phyloP scores from a whole-genome alignment of 208 protist genomes.

The Zelonia costaricensis region DNA sequence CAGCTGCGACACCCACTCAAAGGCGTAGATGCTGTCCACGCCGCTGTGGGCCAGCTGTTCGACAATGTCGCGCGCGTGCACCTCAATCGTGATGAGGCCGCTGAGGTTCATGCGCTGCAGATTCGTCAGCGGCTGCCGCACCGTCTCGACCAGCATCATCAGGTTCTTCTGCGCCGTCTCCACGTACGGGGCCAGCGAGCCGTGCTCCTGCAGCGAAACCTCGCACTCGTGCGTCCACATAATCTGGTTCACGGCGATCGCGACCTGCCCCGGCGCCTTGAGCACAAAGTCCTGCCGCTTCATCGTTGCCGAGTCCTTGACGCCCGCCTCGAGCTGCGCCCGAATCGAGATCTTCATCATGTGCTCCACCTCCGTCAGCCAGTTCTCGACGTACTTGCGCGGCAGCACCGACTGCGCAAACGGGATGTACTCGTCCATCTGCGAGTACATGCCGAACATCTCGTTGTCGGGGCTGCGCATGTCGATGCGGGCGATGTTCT shows the following conservation, averaged over 20 bases:
- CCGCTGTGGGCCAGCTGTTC: conserved; percentile 85
- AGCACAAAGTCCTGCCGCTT: conserved; percentile 81
- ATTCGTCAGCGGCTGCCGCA: conserved; percentile 84
- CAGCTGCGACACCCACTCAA: conserved; percentile 97
- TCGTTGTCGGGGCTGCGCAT: conserved; percentile 88
- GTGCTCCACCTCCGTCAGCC: conserved; percentile 96
- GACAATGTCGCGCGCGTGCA: conserved; percentile 96
- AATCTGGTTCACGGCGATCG: conserved; percentile 93
- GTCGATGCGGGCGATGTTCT: conserved; percentile 94
- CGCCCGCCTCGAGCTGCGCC: conserved; percentile 77
- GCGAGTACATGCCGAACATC: conserved; percentile 96
- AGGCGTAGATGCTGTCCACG: conserved; percentile 86
- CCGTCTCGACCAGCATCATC: conserved; percentile 89
- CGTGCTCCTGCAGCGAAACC: conserved; percentile 72
- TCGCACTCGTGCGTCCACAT: conserved; percentile 96
- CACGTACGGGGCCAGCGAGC: conserved; percentile 82
- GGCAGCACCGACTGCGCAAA: conserved; percentile 94
- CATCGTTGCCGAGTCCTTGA: conserved; percentile 80
- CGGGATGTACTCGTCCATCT: conserved; percentile 95
- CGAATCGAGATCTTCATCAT: conserved; percentile 95
- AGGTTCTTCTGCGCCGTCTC: conserved; percentile 85
- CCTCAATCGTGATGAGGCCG: conserved; percentile 96
- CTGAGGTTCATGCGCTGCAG: conserved; percentile 94
- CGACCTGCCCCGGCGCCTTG: conserved; percentile 85
- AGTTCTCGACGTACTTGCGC: conserved; percentile 97